Percentiles rank a stretch among this genome's conserved stretches.
Conservation (phyloP, 2,329 filamentous ascomycete genomes). For the Zasmidium cellare region DNA sequence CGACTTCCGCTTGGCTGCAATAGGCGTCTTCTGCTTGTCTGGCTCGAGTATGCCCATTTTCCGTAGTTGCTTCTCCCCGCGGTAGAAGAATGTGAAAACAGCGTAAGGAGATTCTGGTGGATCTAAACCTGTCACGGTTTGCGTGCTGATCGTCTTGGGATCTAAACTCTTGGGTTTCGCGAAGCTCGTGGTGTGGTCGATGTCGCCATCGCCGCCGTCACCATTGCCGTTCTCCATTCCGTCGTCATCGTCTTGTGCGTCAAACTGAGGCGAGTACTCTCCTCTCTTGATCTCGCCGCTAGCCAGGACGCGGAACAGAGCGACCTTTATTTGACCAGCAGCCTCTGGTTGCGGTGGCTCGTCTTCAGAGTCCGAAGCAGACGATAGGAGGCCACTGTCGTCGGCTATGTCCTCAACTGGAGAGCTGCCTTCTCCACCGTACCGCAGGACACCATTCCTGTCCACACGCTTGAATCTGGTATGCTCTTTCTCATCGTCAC, state of each 20-base stretch:
- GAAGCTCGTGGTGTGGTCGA: constrained; percentile 97
- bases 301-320: constrained; percentile 90
- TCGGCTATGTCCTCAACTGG: constrained; percentile 71
- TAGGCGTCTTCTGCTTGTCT: constrained; percentile 60
- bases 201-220: constrained; percentile 72
- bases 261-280: constrained; percentile 96
- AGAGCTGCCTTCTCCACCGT: constrained; percentile 73
- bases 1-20: constrained; percentile 68
- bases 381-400: constrained; percentile 64
- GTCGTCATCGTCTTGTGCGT: constrained; percentile 93
- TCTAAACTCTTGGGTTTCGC: constrained; percentile 95
- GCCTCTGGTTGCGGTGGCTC: constrained; percentile 88
- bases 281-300: constrained; percentile 97
- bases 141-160: constrained; percentile 95
- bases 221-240: constrained; percentile 54
- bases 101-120: constrained; percentile 95
- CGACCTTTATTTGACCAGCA: constrained; percentile 96
- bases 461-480: constrained; percentile 36
- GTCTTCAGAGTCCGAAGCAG: constrained; percentile 71
- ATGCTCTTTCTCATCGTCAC: constrained; percentile 50
- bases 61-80: constrained; percentile 89
- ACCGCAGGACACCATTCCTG: constrained; percentile 67
- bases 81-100: constrained; percentile 95
- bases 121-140: constrained; percentile 98
- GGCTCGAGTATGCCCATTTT: constrained; percentile 87